These are phyloP conservation scores for Diaporthe helianthi DNA, from an alignment of 2,329 filamentous ascomycete genomes.

Conservation along the genomic window DNA sequence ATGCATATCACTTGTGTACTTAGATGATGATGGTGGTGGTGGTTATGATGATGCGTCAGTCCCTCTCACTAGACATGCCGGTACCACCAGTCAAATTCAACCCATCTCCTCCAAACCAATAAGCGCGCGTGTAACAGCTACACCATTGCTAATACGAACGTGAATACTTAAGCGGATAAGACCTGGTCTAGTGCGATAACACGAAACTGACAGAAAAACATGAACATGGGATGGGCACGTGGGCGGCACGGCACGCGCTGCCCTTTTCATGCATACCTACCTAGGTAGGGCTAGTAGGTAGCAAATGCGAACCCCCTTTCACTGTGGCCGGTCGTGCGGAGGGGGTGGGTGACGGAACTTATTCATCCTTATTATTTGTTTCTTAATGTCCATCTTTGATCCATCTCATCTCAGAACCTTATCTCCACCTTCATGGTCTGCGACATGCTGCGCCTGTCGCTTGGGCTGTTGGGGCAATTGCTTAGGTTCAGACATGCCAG, in stretches of 20 bases:
- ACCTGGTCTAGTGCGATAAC: not conserved
- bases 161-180: constrained; percentile 14
- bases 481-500: not conserved
- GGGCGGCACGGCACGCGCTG: constrained; percentile 7
- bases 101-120: not conserved
- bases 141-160: not conserved
- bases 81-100: not conserved
- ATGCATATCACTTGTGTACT: not conserved
- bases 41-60: not conserved
- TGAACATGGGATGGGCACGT: not conserved
- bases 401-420: constrained; percentile 28
- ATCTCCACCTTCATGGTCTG: constrained; percentile 5
- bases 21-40: not conserved
- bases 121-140: constrained; percentile 9
- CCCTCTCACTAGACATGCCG: not conserved
- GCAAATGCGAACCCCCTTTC: constrained; percentile 10
- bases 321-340: not conserved
- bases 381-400: not conserved
- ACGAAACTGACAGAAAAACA: not conserved
- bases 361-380: no score
- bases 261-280: not conserved
- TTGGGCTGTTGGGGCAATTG: not conserved
- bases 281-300: no score
- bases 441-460: not conserved
- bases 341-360: not conserved